phyloP scores from a whole-genome alignment of 2,329 filamentous ascomycete genomes.

The Cladosporium halotolerans region DNA sequence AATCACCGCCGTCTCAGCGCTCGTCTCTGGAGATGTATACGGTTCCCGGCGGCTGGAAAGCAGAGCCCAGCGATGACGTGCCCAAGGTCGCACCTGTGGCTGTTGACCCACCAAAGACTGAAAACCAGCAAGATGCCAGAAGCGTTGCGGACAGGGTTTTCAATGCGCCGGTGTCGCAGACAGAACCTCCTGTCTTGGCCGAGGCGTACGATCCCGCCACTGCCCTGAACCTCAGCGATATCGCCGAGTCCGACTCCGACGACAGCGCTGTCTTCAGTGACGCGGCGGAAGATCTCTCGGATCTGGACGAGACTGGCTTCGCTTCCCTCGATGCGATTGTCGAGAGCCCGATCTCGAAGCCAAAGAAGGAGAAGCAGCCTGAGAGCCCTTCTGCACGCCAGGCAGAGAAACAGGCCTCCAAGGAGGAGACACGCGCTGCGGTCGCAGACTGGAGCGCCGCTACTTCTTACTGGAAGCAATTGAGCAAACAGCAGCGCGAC shows the following conservation, averaged over 20 bases:
- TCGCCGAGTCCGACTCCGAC: constrained; percentile 33
- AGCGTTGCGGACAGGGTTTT: not conserved
- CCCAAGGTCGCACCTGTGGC: constrained; percentile 2
- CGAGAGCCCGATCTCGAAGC: constrained; percentile 46
- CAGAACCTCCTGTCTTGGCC: too few species aligned
- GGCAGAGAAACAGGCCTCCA: constrained; percentile 1
- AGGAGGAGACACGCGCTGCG: constrained; percentile 1
- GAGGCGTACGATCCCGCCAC: not conserved
- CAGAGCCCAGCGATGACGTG: constrained; percentile 13
- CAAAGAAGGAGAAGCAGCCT: constrained; percentile 9
- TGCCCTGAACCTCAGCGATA: constrained; percentile 10
- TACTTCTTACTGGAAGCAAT: constrained; percentile 63
- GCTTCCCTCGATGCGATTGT: constrained; percentile 68
- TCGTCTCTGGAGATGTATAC: constrained; percentile 19
- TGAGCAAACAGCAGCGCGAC: constrained; percentile 57
- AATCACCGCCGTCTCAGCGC: constrained; percentile 9
- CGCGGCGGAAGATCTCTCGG: constrained; percentile 66
- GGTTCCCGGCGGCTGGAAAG: constrained; percentile 24
- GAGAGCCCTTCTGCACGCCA: constrained; percentile 23
- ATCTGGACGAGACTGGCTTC: constrained; percentile 61
- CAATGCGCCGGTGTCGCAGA: not conserved
- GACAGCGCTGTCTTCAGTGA: constrained; percentile 64
- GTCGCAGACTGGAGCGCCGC: constrained; percentile 58
- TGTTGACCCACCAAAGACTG: constrained; percentile 9
- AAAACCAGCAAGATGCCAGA: not conserved